These are phyloP conservation scores for Russula virescens DNA, from an alignment of 768 basidiomycete species.

Conservation along the genomic window DNA sequence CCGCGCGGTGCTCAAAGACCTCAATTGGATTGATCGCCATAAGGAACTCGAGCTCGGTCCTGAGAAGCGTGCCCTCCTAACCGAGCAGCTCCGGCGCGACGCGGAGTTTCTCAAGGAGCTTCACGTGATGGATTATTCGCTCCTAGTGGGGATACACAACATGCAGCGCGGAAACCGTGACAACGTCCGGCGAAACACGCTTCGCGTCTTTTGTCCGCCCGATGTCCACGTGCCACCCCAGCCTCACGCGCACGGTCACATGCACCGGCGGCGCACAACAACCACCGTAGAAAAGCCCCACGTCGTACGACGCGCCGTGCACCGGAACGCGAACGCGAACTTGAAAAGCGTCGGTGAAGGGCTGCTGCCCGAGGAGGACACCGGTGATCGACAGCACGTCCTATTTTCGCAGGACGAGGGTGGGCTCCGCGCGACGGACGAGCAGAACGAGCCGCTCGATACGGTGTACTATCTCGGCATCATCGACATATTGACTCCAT, in stretches of 20 bases:
- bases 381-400: slow-evolving; percentile 64
- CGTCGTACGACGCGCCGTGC: slow-evolving; percentile 81
- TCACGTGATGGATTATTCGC: slow-evolving; percentile 93
- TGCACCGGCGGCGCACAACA: slow-evolving; percentile 3
- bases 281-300: slow-evolving; percentile 66
- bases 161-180: slow-evolving; percentile 88
- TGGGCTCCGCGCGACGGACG: slow-evolving; percentile 85
- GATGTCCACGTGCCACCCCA: slow-evolving; percentile 46
- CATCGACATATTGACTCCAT: slow-evolving; percentile 96
- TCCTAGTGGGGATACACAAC: slow-evolving; percentile 91
- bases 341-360: slow-evolving; percentile 33
- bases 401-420: slow-evolving; percentile 97
- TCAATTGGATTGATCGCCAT: slow-evolving; percentile 88
- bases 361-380: slow-evolving; percentile 58
- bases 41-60: slow-evolving; percentile 87
- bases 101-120: slow-evolving; percentile 76
- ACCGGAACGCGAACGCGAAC: slow-evolving; percentile 43
- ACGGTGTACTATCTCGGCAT: slow-evolving; percentile 92
- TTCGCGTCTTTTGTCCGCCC: slow-evolving; percentile 88
- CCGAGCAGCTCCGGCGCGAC: slow-evolving; percentile 87
- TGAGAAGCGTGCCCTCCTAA: slow-evolving; percentile 85
- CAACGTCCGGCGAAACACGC: slow-evolving; percentile 82
- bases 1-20: slow-evolving; percentile 86
- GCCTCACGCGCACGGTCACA: slow-evolving; percentile 47
- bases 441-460: slow-evolving; percentile 64